phyloP scores from a whole-genome alignment of 2,329 filamentous ascomycete species.

The Aspergillus cejpii region DNA sequence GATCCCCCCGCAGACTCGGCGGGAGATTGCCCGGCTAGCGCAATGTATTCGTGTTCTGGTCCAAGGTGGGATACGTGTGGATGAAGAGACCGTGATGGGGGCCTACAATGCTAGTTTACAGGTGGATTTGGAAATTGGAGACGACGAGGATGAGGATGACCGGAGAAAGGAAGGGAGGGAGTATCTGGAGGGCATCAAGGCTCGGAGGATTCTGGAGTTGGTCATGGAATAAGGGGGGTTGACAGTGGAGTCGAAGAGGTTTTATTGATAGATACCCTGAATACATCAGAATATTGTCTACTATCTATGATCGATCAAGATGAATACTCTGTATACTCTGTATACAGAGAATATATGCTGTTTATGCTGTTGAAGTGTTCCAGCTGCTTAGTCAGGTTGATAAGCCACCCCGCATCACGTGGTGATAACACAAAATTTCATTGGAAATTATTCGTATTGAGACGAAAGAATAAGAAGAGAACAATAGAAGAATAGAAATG shows the following conservation, averaged over 20 bases:
- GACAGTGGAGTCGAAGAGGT: no score
- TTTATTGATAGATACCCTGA: slow-evolving; percentile 14
- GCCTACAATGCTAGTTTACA: slow-evolving; percentile 79
- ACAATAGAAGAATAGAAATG: background rate
- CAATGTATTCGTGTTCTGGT: slow-evolving; percentile 78
- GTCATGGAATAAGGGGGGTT: slow-evolving; percentile 20
- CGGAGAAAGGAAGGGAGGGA: slow-evolving; percentile 33
- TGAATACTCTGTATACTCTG: no score
- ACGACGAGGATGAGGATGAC: slow-evolving; percentile 34
- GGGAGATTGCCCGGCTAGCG: slow-evolving; percentile 78
- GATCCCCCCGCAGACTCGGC: slow-evolving; percentile 67
- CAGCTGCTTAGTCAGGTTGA: no score
- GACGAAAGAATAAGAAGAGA: background rate
- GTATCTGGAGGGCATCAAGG: slow-evolving; percentile 39
- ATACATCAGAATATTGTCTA: slow-evolving; percentile 6
- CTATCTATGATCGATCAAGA: no score
- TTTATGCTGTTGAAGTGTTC: no score
- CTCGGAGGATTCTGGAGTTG: slow-evolving; percentile 34
- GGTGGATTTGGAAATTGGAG: slow-evolving; percentile 45
- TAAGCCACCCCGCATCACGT: slow-evolving; percentile 21
- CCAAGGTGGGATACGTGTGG: slow-evolving; percentile 73
- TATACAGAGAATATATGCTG: no score
- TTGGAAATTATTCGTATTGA: background rate
- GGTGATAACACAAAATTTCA: slow-evolving; percentile 13
- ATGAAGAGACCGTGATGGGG: slow-evolving; percentile 78